phyloP scores from a whole-genome alignment of 208 protist species.

The Crithidia fasciculata region DNA sequence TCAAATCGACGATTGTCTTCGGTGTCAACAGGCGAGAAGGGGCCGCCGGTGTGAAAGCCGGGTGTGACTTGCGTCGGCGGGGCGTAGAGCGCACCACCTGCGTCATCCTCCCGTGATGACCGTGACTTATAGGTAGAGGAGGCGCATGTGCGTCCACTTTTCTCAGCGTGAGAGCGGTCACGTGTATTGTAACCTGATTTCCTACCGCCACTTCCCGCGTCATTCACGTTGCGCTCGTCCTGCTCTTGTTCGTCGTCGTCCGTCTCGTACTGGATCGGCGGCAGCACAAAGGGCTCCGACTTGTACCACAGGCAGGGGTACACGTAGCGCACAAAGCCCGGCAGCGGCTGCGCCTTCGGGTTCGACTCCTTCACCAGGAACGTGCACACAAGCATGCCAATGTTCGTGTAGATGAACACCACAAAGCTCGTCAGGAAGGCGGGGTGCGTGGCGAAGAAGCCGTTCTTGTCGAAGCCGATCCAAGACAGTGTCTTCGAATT shows the following conservation, averaged over 20 bases:
- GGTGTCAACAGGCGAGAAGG: too few relatives aligned
- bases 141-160: too few relatives aligned
- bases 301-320: conserved; percentile 42
- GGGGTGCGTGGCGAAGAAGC: conserved; percentile 42
- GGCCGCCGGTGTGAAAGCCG: too few relatives aligned
- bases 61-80: too few relatives aligned
- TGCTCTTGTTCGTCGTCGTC: neutral
- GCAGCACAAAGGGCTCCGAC: conserved; percentile 35
- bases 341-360: conserved; percentile 49
- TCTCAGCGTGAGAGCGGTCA: too few relatives aligned
- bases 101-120: too few relatives aligned
- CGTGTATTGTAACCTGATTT: too few relatives aligned
- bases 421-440: conserved; percentile 58
- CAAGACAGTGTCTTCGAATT: conserved; percentile 38
- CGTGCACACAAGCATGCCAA: conserved; percentile 55
- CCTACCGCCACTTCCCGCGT: neutral
- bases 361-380: conserved; percentile 69
- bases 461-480: conserved; percentile 39
- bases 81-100: too few relatives aligned
- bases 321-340: conserved; percentile 23
- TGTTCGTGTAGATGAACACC: conserved; percentile 59
- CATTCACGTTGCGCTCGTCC: neutral
- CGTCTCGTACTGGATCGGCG: conserved; percentile 16
- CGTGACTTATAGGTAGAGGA: too few relatives aligned
- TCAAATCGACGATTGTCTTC: too few relatives aligned